Base-by-base conservation (phyloP, 2,329 filamentous ascomycete species). In the Coniochaeta prunicola region DNA sequence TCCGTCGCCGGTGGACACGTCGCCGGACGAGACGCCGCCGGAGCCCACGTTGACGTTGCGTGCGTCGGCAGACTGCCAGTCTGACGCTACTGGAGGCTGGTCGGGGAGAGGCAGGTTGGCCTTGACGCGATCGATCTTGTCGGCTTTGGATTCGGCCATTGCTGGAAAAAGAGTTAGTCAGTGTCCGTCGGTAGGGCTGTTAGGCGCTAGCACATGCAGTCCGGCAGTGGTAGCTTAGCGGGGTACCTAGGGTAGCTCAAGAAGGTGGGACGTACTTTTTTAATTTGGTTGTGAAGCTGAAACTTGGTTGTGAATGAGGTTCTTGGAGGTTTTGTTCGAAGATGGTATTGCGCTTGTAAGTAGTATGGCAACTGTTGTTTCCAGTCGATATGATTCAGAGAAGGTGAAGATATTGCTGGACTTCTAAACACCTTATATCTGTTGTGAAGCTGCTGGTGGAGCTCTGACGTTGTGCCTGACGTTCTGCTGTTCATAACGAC, bases 61-160 rank as follows among this genome's bases (percentile, higher is more conserved):
- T 33, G 80, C 80, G 67, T 93, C 89, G 56, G 82, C 78, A 0
- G 87, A 90, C 71, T 92, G 86, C 81, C 86, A 92, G 78, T 94
- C 90, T 5, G 88, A 89, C n/a, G 84, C 76, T n/a, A 74, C 76
- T 1, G 89, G 89, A 24, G 90, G 90, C 64, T 92, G 80, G 2
- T 93, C 89, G 19, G 90, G 91, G 56, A 92, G 83, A 57, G 89
- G 89, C 33, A 96, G 85, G 74, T 91, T 91, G 71, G 85, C 75
- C 75, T 87, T 80, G 68, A 80, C 80, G 72, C 89, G 75, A 57
- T 86, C 82, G 69, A 92, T 88, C 72, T 88, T 77, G 58, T 87
- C 77, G 63, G 77, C 70, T 73, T 90, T 90, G 74, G 76, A 77
- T 59, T 77, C 68, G 28, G 19, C 30, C 64, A 74, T 61, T 54